Evolutionary conservation across 192 early-diverging fungal species (phyloP).

Genomic region (Cladochytrium replicatum): DNA sequence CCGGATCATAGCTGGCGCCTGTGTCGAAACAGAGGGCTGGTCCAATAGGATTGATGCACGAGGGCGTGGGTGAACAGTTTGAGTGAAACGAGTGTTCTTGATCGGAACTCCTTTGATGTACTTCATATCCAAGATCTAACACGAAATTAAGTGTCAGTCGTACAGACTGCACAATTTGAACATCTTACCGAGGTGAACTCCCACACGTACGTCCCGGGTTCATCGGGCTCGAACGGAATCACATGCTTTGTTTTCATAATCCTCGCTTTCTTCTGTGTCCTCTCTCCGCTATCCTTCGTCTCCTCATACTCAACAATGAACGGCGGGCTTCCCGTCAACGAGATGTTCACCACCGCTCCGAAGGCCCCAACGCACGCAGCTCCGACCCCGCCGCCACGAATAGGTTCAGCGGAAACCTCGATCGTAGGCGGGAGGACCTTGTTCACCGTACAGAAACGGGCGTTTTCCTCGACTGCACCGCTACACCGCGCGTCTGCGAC

Average conservation of each 20-base stretch:
- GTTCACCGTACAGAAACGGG: conserved; percentile 17
- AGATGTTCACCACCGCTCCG: conserved; percentile 31
- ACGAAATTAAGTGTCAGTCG: too few relatives aligned
- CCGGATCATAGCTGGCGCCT: conserved; percentile 5
- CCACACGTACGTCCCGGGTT: conserved; percentile 32
- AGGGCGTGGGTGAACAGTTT: conserved; percentile 38
- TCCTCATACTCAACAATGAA: conserved; percentile 33
- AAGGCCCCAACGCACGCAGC: conserved; percentile 38
- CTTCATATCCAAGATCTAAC: conserved; percentile 33
- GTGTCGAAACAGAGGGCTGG: background rate
- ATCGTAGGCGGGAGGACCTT: conserved; percentile 31
- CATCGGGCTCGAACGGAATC: conserved; percentile 11
- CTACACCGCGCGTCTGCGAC: conserved; percentile 33
- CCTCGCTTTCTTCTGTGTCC: background rate
- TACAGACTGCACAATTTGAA: background rate
- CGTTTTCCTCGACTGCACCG: conserved; percentile 15
- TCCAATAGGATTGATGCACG: conserved; percentile 24
- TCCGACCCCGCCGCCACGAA: too few relatives aligned
- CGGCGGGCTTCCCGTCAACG: conserved; percentile 36
- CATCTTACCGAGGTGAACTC: conserved; percentile 20
- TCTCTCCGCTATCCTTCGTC: conserved; percentile 5
- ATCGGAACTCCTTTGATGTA: conserved; percentile 29
- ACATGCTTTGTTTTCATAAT: conserved; percentile 4
- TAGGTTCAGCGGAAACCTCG: conserved; percentile 14
- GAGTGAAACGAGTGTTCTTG: conserved; percentile 19